A percentile compares a stretch with the other conserved stretches of the same genome.
phyloP scores from a whole-genome alignment of 495 filamentous ascomycete species.

The Aspergillus mulundensis region DNA sequence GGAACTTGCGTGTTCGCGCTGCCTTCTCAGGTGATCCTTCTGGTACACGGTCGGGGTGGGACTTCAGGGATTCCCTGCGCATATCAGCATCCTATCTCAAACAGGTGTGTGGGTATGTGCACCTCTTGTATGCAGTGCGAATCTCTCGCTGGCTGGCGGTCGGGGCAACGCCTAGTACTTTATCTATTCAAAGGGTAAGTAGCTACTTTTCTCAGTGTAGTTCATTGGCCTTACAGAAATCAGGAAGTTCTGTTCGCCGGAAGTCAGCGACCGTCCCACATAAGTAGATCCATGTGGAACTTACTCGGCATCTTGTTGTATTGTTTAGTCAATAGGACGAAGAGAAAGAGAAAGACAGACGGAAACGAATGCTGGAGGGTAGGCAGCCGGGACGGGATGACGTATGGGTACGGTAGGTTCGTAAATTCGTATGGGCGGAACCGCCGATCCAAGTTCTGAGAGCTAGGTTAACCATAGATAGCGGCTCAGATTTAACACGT shows the following conservation, averaged over 20 bases:
- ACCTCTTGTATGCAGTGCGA: conserved; percentile 93
- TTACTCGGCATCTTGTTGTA: conserved; percentile 13
- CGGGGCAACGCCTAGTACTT: conserved; percentile 68
- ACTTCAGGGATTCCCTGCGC: conserved; percentile 80
- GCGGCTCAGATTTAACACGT: too few relatives aligned
- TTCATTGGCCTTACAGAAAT: conserved; percentile 28
- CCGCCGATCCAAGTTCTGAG: neutral
- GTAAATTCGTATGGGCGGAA: neutral
- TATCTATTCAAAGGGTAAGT: conserved; percentile 32
- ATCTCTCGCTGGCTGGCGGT: conserved; percentile 79
- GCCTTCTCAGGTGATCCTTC: conserved; percentile 77
- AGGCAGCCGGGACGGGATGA: conserved; percentile 7
- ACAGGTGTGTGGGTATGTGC: conserved; percentile 5
- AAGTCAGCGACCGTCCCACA: neutral
- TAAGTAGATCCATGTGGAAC: neutral
- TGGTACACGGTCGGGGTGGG: conserved; percentile 89
- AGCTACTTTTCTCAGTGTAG: neutral
- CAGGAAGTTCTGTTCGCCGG: conserved; percentile 20
- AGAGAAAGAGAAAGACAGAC: neutral
- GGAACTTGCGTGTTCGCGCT: conserved; percentile 84
- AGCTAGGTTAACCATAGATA: neutral
- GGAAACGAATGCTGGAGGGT: neutral
- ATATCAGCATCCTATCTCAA: neutral
- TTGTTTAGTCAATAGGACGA: neutral
- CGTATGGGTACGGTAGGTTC: conserved; percentile 4